Base-by-base conservation (phyloP, 352 stramenopile species). In the Labyrinthula sp. region DNA sequence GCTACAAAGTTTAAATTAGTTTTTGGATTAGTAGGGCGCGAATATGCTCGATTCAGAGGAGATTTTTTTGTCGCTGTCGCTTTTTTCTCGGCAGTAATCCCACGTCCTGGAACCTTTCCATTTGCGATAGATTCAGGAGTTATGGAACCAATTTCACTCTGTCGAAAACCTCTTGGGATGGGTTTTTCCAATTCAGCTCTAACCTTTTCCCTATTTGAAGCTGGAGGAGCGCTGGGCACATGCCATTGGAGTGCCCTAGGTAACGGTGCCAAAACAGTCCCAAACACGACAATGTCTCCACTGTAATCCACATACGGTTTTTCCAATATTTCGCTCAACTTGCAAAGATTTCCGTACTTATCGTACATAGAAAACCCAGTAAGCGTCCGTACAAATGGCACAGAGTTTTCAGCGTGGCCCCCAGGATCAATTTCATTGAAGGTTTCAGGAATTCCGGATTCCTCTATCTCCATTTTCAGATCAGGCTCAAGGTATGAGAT, bases 201-300 rank as follows among this genome's bases (percentile, higher is more conserved):
- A 35, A 24, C 20, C 5, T 7, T 15, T 7, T 28, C 34, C 21
- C 7, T 3, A 6, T 15, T 9, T 20, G 43, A 22, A 2, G 43
- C 8, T 5, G 6, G 22, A 12, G 31, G 30, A 24, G 43, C 6
- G 24, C 18, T 33, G 12, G 31, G 30, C 1, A 52, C 43, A 10
- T 45, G 35, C 1, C 10, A 3, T 9, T 45, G n/a, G n/a, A 15
- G 31, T 0, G 30, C 40, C 2, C 15, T 37, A 1, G 31, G 21
- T 9, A 49, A 24, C 28, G 41, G 43, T 12, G 30, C 30, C 34
- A 52, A 18, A 24, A 52, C 43, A 12, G 43, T 52, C 0, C 43
- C 43, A 28, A 48, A 50, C 5, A 47, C 43, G 30, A 46, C 40
- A 12, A 47, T 6, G 27, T 40, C 40, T n/a, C n/a, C n/a, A n/a